Base-by-base conservation (phyloP, 2,329 filamentous ascomycete species). In the Lachnellula arida region DNA sequence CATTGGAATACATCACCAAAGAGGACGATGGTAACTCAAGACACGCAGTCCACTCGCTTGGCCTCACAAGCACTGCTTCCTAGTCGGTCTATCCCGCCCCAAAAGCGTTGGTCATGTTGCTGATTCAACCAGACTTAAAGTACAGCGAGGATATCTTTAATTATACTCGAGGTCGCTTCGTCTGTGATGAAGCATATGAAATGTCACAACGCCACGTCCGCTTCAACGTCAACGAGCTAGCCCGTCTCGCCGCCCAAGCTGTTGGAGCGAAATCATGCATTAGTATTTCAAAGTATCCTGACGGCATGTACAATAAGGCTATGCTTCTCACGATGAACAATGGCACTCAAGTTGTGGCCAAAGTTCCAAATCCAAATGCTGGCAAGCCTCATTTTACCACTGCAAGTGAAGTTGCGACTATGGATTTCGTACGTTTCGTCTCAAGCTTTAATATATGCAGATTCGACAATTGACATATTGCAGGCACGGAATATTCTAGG, bases 221-320 rank as follows among this genome's bases (percentile, higher is more conserved):
- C 9, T 75, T 75, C 51, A 65, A 75, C 57, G 65, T 74, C 3
- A 40, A 58, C 17, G 66, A 64, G 39, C 62, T 75, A 5, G 61
- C 70, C 54, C 55, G 56, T 14, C 14, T 71, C 35, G 70, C 71
- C 3, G 67, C 67, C n/a, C 39, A 63, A 48, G 63, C 57, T 34
- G 55, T 68, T 46, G 64, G 68, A 51, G 66, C 69, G 5, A 58
- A 60, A 9, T 54, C 34, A 19, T 74, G 72, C 58, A 58, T 68
- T 11, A 63, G 63, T 5, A 72, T 75, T 15, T 64, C 54, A 11
- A 73, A 74, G 57, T 55, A 73, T 25, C 67, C 64, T 6, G 70
- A 74, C 61, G 70, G 70, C 34, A 64, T 63, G 28, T 73, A 65
- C 56, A 73, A 69, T 57, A 73, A 73, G 53, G 67, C 66, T 19